Evolutionary conservation across 2,329 filamentous ascomycete genomes (phyloP).

Genomic region (Aspergillus phoenicis): DNA sequence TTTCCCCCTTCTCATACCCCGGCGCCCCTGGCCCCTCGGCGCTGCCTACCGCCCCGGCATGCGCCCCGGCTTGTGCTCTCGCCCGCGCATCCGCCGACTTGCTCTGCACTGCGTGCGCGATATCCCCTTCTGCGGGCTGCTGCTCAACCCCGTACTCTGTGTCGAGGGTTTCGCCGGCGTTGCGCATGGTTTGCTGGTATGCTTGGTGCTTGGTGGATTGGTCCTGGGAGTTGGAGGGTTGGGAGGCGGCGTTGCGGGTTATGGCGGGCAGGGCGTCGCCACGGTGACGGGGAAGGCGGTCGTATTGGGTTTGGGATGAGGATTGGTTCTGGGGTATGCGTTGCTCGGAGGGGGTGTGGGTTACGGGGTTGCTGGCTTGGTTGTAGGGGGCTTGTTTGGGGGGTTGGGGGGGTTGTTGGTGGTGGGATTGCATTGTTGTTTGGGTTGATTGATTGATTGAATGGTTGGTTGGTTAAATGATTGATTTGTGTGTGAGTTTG

Average conservation of each 20-base stretch:
- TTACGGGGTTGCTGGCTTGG: slow-evolving; percentile 37
- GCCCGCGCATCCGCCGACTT: slow-evolving; percentile 24
- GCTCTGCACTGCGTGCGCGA: slow-evolving; percentile 34
- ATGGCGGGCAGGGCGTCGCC: slow-evolving; percentile 31
- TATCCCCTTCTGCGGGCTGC: slow-evolving; percentile 39
- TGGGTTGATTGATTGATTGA: not conserved
- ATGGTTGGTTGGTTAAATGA: not conserved
- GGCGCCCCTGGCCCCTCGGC: slow-evolving; percentile 31
- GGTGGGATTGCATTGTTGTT: slow-evolving; percentile 24
- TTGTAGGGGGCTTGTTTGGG: slow-evolving; percentile 39
- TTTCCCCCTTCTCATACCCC: slow-evolving; percentile 37
- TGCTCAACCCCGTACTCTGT: slow-evolving; percentile 41
- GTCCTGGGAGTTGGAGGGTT: slow-evolving; percentile 32
- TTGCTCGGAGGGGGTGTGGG: slow-evolving; percentile 33
- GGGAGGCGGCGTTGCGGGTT: slow-evolving; percentile 30
- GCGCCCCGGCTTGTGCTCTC: slow-evolving; percentile 37
- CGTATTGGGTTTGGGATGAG: too few relatives aligned
- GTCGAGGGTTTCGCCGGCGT: slow-evolving; percentile 29
- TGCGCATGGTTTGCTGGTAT: slow-evolving; percentile 21
- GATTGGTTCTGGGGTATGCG: slow-evolving; percentile 7
- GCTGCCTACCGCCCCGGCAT: slow-evolving; percentile 39
- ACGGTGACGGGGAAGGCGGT: slow-evolving; percentile 18
- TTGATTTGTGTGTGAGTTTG: not conserved
- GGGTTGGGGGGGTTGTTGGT: slow-evolving; percentile 33
- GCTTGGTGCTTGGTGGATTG: slow-evolving; percentile 21